Base-by-base conservation (phyloP, 805 yeast species). In the Candida taoyuanica region DNA sequence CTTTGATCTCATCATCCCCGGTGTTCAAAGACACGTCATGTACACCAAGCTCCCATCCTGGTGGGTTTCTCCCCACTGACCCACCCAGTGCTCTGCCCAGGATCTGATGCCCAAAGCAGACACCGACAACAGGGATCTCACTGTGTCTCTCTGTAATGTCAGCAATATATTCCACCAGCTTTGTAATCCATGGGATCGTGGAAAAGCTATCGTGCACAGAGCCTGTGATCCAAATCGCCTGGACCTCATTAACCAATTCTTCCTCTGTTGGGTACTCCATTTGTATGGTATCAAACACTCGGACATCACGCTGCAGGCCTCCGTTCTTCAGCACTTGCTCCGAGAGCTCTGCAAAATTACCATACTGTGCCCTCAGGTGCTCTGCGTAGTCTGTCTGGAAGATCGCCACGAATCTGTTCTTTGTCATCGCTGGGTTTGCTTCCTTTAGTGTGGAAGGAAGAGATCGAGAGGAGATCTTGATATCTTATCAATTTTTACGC, bases 61-160 rank as follows among this genome's bases (percentile, higher is more conserved):
- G 47, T 1, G 70, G 70, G 56, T 77, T 83, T 41, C 76, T 64
- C 9, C 62, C 73, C 4, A 83, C 83, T 32, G 59, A 60, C 17
- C 74, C 72, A 3, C 86, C 91, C 31, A 85, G 58, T 6, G 83
- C 77, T 37, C 81, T 71, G 1, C 78, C 80, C 13, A 87, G 58
- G 17, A 85, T 68, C 56, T 87, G 96, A 59, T 88, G 96, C 5
- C 96, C 96, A 56, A 86, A 87, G 59, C 96, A 87, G 29, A 87
- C 65, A 4, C 95, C 94, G 5, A 75, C 70, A 4, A 78, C 40
- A 3, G 83, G 81, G 17, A 50, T 45, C 30, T 33, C 41, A 4
- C 35, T 17, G 24, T 34, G 34, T 7, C 24, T 17, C 11, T 30
- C 20, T n/a, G 27, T 28, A 4, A 42, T 17, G 6, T 31, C 36